Percentiles rank a stretch among this genome's conserved stretches.
Evolutionary conservation across 305 asterid species (phyloP).

Genomic region (Solanum hybrid): DNA sequence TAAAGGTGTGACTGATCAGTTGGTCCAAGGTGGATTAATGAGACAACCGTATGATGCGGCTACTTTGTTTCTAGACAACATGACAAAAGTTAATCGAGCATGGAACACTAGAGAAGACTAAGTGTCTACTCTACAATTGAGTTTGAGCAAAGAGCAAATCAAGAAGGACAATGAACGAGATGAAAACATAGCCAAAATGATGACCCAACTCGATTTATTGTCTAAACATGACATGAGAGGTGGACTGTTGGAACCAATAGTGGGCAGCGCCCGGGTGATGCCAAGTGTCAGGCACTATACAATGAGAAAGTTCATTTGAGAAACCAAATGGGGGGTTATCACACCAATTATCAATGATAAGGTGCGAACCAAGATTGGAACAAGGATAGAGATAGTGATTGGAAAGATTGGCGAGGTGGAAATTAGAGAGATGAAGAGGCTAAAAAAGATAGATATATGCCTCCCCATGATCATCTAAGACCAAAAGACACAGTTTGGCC

Average conservation of each 20-base stretch:
- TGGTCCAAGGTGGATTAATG: not conserved
- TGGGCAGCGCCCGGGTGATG: not conserved
- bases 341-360: not conserved
- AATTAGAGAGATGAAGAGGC: not conserved
- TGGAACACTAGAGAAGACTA: not conserved
- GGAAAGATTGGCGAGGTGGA: not conserved
- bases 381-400: not conserved
- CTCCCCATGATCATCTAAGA: not conserved
- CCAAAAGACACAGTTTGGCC: not conserved
- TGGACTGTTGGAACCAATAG: not conserved
- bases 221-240: not conserved
- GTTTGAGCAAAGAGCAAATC: not conserved
- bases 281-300: not conserved
- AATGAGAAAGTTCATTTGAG: not conserved
- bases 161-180: not conserved
- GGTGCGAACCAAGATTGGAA: not conserved
- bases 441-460: too few relatives aligned
- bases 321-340: not conserved
- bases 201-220: not conserved
- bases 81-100: not conserved
- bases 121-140: not conserved
- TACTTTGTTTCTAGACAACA: not conserved
- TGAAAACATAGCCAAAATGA: not conserved
- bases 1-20: not conserved
- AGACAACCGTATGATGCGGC: not conserved